Evolutionary conservation across 1,284 basidiomycete species (phyloP).

Genomic region (Heterobasidion parviporum): DNA sequence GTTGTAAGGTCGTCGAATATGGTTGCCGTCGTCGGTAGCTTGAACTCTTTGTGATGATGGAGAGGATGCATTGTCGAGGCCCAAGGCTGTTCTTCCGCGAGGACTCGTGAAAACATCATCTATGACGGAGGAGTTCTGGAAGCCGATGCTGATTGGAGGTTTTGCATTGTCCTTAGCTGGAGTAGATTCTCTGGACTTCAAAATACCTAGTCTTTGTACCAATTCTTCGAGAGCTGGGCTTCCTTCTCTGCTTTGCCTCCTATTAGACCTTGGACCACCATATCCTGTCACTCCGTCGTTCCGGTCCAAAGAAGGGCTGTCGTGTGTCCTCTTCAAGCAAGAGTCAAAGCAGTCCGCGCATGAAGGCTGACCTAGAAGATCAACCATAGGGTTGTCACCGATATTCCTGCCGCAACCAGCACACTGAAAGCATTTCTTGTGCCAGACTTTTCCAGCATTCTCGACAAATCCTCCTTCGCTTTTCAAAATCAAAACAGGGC

Average conservation of each 20-base stretch:
- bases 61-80: not conserved
- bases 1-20: slow-evolving; percentile 20
- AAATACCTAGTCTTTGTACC: slow-evolving; percentile 40
- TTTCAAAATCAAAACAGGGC: slow-evolving; percentile 64
- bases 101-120: slow-evolving; percentile 14
- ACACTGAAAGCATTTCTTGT: slow-evolving; percentile 71
- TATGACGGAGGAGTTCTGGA: not conserved
- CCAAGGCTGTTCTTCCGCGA: not conserved
- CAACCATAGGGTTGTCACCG: slow-evolving; percentile 67
- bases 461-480: slow-evolving; percentile 71
- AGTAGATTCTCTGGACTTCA: slow-evolving; percentile 18
- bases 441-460: slow-evolving; percentile 62
- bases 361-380: slow-evolving; percentile 69
- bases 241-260: slow-evolving; percentile 41
- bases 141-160: not conserved
- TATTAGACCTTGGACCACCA: slow-evolving; percentile 25
- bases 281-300: no score
- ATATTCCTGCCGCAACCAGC: slow-evolving; percentile 64
- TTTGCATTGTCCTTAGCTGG: slow-evolving; percentile 13
- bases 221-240: slow-evolving; percentile 57
- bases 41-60: not conserved
- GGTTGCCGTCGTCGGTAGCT: slow-evolving; percentile 13
- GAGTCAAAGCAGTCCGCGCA: slow-evolving; percentile 71
- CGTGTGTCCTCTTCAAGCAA: slow-evolving; percentile 43
- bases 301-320: slow-evolving; percentile 18